These are phyloP conservation scores for Colletotrichum trifolii DNA, from an alignment of 2,329 filamentous ascomycete genomes.

Conservation along the genomic window DNA sequence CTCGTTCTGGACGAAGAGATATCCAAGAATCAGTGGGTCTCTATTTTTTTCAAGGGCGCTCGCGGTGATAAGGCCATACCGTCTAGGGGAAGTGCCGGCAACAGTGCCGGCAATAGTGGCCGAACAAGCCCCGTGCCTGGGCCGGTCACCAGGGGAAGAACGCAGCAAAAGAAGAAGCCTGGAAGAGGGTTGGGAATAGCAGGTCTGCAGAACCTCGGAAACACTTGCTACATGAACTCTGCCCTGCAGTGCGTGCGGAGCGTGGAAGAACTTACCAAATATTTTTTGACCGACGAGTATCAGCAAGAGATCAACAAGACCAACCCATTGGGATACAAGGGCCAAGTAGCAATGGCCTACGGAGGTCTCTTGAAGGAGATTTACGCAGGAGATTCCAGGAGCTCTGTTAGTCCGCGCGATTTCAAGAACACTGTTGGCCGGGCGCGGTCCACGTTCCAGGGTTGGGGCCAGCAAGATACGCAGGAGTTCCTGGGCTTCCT, in stretches of 20 bases:
- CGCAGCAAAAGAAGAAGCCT: slow-evolving; percentile 71
- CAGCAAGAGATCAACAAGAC: slow-evolving; percentile 83
- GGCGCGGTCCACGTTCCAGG: slow-evolving; percentile 87
- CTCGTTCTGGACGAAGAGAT: slow-evolving; percentile 87
- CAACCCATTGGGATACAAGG: slow-evolving; percentile 88
- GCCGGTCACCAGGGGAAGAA: slow-evolving; percentile 76
- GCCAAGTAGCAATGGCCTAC: slow-evolving; percentile 88
- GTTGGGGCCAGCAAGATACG: slow-evolving; percentile 96
- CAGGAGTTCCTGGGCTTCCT: slow-evolving; percentile 97
- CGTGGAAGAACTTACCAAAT: slow-evolving; percentile 92
- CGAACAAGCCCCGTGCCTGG: slow-evolving; percentile 75
- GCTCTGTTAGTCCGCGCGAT: slow-evolving; percentile 79
- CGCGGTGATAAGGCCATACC: slow-evolving; percentile 50
- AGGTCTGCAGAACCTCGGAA: slow-evolving; percentile 90
- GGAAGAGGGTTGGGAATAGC: slow-evolving; percentile 80
- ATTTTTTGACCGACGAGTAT: slow-evolving; percentile 83
- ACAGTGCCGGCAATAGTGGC: slow-evolving; percentile 65
- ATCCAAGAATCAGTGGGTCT: slow-evolving; percentile 68
- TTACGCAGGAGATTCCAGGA: slow-evolving; percentile 72
- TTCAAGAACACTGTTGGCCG: slow-evolving; percentile 87
- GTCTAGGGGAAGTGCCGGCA: slow-evolving; percentile 47
- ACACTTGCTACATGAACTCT: slow-evolving; percentile 99
- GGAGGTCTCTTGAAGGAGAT: slow-evolving; percentile 80
- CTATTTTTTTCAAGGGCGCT: slow-evolving; percentile 52
- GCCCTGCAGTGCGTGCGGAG: slow-evolving; percentile 94